A percentile compares a stretch with the other conserved stretches of the same genome.
phyloP scores from a whole-genome alignment of 306 rosid genomes.

The Neltuma alba region DNA sequence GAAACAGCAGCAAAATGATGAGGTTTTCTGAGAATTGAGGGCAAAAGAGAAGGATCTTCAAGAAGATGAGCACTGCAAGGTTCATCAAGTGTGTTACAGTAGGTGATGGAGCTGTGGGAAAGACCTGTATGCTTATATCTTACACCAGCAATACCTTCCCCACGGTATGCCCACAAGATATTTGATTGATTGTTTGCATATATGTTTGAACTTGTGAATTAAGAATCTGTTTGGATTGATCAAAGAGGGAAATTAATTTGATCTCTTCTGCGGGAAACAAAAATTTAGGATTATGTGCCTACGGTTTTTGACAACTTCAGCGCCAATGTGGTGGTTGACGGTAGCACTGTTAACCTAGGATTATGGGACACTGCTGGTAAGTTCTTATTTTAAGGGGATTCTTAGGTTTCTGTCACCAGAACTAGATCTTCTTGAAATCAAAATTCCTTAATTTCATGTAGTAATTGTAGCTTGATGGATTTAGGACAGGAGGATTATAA shows the following conservation, averaged over 20 bases:
- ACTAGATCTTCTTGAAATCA: background rate
- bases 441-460: background rate
- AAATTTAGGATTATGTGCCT: slow-evolving; percentile 83
- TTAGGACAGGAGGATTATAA: slow-evolving; percentile 95
- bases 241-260: slow-evolving; percentile 17
- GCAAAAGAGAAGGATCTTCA: slow-evolving; percentile 25
- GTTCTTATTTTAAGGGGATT: slow-evolving; percentile 18
- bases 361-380: slow-evolving; percentile 96
- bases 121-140: slow-evolving; percentile 91
- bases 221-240: slow-evolving; percentile 12
- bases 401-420: slow-evolving; percentile 17
- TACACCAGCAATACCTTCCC: slow-evolving; percentile 93
- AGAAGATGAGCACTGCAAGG: slow-evolving; percentile 84
- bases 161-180: slow-evolving; percentile 52
- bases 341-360: slow-evolving; percentile 88
- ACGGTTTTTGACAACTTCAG: slow-evolving; percentile 94
- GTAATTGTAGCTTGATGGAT: slow-evolving; percentile 26
- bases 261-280: background rate
- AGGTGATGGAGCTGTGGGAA: slow-evolving; percentile 97
- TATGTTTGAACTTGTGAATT: slow-evolving; percentile 21
- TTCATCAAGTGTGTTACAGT: slow-evolving; percentile 95
- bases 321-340: slow-evolving; percentile 97
- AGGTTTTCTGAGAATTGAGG: slow-evolving; percentile 31
- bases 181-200: background rate
- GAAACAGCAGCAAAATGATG: slow-evolving; percentile 32